Evolutionary conservation across 139 green algal genomes (phyloP).

Genomic region (Chlamydomonas applanata): DNA sequence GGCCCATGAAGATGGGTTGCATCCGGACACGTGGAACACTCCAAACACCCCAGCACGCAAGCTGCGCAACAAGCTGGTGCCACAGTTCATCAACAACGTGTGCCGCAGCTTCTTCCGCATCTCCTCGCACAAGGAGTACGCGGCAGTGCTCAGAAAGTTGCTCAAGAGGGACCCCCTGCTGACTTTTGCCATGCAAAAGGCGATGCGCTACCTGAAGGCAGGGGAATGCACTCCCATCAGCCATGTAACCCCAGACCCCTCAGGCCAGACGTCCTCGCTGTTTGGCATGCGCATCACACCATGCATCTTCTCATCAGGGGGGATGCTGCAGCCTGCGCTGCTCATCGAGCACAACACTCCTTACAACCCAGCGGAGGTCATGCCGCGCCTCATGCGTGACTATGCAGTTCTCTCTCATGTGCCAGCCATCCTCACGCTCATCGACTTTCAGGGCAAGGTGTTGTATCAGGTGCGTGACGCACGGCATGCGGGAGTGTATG

Average conservation of each 20-base stretch:
- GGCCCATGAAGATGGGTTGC: not conserved
- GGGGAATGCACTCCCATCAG: constrained; percentile 29
- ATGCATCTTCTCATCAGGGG: constrained; percentile 21
- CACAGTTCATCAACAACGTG: constrained; percentile 30
- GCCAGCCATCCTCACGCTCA: constrained; percentile 50
- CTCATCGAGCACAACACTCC: constrained; percentile 49
- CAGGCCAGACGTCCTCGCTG: constrained; percentile 30
- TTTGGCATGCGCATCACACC: constrained; percentile 47
- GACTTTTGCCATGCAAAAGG: constrained; percentile 49
- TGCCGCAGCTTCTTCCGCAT: constrained; percentile 37
- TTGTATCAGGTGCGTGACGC: not conserved
- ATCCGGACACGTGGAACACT: not conserved
- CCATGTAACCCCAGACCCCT: constrained; percentile 48
- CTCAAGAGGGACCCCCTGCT: constrained; percentile 42
- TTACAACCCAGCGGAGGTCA: constrained; percentile 43
- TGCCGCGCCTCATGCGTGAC: constrained; percentile 45
- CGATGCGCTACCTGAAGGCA: constrained; percentile 29
- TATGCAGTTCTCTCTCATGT: constrained; percentile 50
- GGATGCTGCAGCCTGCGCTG: constrained; percentile 21
- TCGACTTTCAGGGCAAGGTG: constrained; percentile 38
- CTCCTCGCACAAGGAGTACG: constrained; percentile 27
- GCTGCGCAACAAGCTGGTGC: constrained; percentile 34
- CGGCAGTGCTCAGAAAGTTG: constrained; percentile 31
- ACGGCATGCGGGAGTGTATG: not conserved
- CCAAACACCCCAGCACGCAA: not conserved